Conservation (phyloP, 148 eudicot species). For the Polygonum maritimum region DNA sequence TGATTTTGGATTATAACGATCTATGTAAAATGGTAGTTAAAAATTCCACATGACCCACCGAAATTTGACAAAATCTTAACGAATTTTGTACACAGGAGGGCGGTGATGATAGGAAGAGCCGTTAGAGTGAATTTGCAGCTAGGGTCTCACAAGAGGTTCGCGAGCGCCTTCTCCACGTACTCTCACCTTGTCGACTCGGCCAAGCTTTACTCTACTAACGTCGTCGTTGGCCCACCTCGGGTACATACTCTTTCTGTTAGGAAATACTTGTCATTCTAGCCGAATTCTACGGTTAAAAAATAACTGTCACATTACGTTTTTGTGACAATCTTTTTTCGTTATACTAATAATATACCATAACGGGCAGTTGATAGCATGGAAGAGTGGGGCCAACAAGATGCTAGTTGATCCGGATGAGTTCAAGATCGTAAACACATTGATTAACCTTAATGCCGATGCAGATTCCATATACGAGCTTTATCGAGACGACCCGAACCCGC, state of each 20-base stretch:
- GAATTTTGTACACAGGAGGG: conserved; percentile 38
- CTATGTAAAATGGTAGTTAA: too few species aligned
- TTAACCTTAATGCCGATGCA: conserved; percentile 58
- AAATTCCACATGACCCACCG: too few species aligned
- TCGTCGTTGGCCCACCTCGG: conserved; percentile 40
- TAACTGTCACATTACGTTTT: too few species aligned
- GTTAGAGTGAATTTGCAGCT: conserved; percentile 80
- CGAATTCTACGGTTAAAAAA: too few species aligned
- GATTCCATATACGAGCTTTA: conserved; percentile 63
- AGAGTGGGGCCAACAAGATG: conserved; percentile 54
- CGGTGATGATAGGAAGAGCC: conserved; percentile 63
- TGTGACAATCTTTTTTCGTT: too few species aligned
- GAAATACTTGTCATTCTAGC: background rate
- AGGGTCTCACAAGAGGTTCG: conserved; percentile 81
- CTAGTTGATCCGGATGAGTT: conserved; percentile 59
- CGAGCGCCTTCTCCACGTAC: conserved; percentile 53
- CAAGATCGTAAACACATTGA: conserved; percentile 31
- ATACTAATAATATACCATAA: too few species aligned
- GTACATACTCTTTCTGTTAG: conserved; percentile 19
- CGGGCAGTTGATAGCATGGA: conserved; percentile 76
- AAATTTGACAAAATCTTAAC: too few species aligned
- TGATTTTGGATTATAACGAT: too few species aligned
- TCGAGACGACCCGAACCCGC: conserved; percentile 14
- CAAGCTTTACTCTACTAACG: conserved; percentile 69
- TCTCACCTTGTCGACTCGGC: conserved; percentile 72